Conservation (phyloP, 495 filamentous ascomycete species). For the Talaromyces wortmannii region DNA sequence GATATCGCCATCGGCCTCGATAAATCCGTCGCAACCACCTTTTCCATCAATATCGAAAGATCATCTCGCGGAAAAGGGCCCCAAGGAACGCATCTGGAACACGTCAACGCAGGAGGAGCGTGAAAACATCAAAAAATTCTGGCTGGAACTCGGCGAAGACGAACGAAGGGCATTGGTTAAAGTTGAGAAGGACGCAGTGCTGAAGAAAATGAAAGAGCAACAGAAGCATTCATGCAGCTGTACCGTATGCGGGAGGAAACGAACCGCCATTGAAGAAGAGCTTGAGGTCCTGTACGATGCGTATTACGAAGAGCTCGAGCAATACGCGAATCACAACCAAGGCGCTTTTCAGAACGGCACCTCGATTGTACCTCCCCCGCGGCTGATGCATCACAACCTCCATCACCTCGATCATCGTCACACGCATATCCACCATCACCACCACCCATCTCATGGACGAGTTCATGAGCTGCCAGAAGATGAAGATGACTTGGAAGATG, state of each 20-base stretch:
- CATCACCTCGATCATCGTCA: conserved; percentile 32
- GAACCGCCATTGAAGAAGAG: conserved; percentile 97
- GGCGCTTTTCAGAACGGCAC: conserved; percentile 46
- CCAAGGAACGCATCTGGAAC: conserved; percentile 92
- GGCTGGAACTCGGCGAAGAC: conserved; percentile 91
- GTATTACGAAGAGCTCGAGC: conserved; percentile 96
- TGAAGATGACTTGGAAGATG: conserved; percentile 55
- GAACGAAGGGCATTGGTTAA: conserved; percentile 92
- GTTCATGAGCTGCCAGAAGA: conserved; percentile 62
- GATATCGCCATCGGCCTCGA: conserved; percentile 31
- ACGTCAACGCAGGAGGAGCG: conserved; percentile 88
- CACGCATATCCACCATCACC: conserved; percentile 36
- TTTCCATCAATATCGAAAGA: conserved; percentile 26
- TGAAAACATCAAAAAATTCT: conserved; percentile 96
- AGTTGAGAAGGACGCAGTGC: conserved; percentile 95
- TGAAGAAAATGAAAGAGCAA: conserved; percentile 99
- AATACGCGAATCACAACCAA: conserved; percentile 89
- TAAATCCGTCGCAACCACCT: conserved; percentile 28
- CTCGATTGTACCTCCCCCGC: conserved; percentile 60
- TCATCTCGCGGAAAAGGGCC: conserved; percentile 16
- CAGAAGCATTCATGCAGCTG: conserved; percentile 99
- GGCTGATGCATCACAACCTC: conserved; percentile 41
- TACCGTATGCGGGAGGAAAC: conserved; percentile 92
- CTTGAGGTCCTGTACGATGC: conserved; percentile 98
- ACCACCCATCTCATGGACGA: conserved; percentile 41